These are phyloP conservation scores for Mycena capillaripes DNA, from an alignment of 768 basidiomycete genomes.

Conservation along the genomic window DNA sequence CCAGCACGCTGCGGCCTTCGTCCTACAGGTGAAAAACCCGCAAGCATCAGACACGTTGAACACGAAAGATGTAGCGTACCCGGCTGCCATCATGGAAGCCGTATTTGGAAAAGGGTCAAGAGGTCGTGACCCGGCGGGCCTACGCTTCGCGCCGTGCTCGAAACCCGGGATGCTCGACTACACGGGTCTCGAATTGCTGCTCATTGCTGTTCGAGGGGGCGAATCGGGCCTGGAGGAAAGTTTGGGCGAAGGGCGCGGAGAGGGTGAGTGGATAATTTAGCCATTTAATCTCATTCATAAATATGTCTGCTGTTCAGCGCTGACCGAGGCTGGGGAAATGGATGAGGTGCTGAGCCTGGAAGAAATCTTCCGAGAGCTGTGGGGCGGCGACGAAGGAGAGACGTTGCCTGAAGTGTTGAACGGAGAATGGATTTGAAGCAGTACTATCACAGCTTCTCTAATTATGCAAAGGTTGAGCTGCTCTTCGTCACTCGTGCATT, in stretches of 20 bases:
- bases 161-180: slow-evolving; percentile 68
- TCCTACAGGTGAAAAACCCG: slow-evolving; percentile 75
- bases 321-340: slow-evolving; percentile 27
- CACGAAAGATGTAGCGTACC: slow-evolving; percentile 58
- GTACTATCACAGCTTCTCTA: no score
- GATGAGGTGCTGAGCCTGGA: slow-evolving; percentile 19
- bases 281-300: no score
- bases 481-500: no score
- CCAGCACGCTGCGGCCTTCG: slow-evolving; percentile 64
- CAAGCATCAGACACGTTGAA: slow-evolving; percentile 55
- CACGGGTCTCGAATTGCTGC: slow-evolving; percentile 65
- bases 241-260: slow-evolving; percentile 65
- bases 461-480: no score
- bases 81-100: slow-evolving; percentile 58
- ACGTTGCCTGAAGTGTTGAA: slow-evolving; percentile 62
- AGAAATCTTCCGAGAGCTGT: slow-evolving; percentile 36
- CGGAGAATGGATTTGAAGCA: slow-evolving; percentile 68
- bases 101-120: slow-evolving; percentile 64
- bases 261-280: no score
- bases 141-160: slow-evolving; percentile 67
- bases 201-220: slow-evolving; percentile 66
- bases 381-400: slow-evolving; percentile 57
- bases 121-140: slow-evolving; percentile 61
- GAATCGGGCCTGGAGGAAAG: slow-evolving; percentile 63
- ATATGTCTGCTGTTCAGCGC: neutral